These are phyloP conservation scores for Manihot esculenta DNA, from an alignment of 441 rosid genomes.

Conservation along the genomic window DNA sequence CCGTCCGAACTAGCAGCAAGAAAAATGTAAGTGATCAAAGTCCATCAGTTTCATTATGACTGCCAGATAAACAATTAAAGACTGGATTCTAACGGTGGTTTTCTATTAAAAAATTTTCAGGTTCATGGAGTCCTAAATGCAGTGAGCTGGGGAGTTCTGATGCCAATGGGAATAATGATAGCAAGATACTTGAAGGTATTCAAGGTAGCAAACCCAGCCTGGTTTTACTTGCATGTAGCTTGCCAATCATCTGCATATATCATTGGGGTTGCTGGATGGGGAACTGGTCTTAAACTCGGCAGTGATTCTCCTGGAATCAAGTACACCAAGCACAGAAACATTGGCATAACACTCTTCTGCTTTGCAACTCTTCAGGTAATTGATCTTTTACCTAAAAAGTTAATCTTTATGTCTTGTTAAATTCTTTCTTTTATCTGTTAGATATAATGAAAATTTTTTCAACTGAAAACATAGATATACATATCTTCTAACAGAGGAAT, in stretches of 20 bases:
- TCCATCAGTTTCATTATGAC: no score
- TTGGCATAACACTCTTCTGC: conserved; percentile 46
- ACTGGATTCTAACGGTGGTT: background rate
- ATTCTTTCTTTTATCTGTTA: no score
- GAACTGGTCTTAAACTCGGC: conserved; percentile 45
- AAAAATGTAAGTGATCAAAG: conserved; percentile 30
- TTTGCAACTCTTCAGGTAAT: conserved; percentile 59
- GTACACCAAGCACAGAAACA: conserved; percentile 31
- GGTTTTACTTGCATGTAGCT: conserved; percentile 48
- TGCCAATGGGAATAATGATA: conserved; percentile 53
- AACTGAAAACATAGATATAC: no score
- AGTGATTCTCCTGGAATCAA: conserved; percentile 37
- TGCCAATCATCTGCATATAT: conserved; percentile 48
- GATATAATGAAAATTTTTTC: no score
- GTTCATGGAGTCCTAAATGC: conserved; percentile 58
- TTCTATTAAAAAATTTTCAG: conserved; percentile 16
- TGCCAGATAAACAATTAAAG: no score
- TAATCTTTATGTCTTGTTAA: no score
- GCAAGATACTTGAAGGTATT: conserved; percentile 55
- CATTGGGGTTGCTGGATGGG: conserved; percentile 51
- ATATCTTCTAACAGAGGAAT: no score
- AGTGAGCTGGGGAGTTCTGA: conserved; percentile 58
- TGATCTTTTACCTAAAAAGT: background rate
- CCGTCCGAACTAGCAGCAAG: conserved; percentile 19
- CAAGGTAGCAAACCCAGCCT: conserved; percentile 42